These are phyloP conservation scores for Heterobasidion occidentale DNA, from an alignment of 1,284 basidiomycete genomes.

Conservation along the genomic window DNA sequence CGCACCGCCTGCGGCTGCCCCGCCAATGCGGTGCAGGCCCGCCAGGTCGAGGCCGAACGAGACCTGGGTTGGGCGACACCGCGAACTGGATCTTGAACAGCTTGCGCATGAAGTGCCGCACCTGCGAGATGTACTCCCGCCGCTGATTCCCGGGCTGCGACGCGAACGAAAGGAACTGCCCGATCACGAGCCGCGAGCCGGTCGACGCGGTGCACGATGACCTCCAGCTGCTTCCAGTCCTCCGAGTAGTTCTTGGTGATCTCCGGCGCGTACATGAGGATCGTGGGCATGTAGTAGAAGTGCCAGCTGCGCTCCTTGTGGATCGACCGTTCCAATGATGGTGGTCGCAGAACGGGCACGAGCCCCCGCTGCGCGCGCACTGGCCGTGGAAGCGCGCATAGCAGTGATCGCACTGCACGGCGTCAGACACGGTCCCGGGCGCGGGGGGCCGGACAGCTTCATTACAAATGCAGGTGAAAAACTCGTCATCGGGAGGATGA, in stretches of 20 bases:
- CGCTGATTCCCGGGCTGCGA: conserved; percentile 61
- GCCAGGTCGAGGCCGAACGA: conserved; percentile 76
- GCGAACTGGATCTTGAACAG: conserved; percentile 78
- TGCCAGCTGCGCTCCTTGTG: conserved; percentile 75
- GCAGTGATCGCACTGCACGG: conserved; percentile 82
- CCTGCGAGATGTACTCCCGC: conserved; percentile 65
- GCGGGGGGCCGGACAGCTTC: conserved; percentile 67
- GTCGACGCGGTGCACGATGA: conserved; percentile 69
- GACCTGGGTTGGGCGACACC: conserved; percentile 61
- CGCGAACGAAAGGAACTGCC: conserved; percentile 69
- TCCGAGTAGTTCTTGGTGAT: conserved; percentile 69
- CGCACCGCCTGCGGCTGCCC: conserved; percentile 45
- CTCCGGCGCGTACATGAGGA: conserved; percentile 61
- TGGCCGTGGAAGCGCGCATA: conserved; percentile 76
- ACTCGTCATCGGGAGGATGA: conserved; percentile 66
- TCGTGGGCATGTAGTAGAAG: conserved; percentile 66
- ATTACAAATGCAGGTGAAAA: conserved; percentile 75
- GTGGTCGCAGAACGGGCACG: conserved; percentile 82
- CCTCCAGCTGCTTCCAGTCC: conserved; percentile 68
- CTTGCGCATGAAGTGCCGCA: conserved; percentile 82
- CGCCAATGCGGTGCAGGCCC: conserved; percentile 67
- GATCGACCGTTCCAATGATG: conserved; percentile 82
- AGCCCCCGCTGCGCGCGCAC: conserved; percentile 78
- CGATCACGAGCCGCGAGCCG: conserved; percentile 63
- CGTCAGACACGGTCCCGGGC: conserved; percentile 63